A percentile compares a stretch with the other conserved stretches of the same genome.
phyloP scores from a whole-genome alignment of 768 basidiomycete species.

The Lentinula detonsa region DNA sequence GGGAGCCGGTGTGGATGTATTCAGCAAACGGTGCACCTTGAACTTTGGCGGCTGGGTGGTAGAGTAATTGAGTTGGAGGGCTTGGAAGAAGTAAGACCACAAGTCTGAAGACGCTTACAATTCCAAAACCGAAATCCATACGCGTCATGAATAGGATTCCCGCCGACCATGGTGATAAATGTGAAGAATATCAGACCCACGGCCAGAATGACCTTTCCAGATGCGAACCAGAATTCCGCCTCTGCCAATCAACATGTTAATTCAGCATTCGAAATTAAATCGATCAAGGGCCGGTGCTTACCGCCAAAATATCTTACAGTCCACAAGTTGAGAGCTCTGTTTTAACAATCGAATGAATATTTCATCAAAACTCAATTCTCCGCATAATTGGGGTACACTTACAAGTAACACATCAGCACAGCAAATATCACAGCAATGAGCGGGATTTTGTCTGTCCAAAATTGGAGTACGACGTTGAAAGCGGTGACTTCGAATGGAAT shows the following conservation, averaged over 20 bases:
- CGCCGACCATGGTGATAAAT: slow-evolving; percentile 56
- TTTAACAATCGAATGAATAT: neutral
- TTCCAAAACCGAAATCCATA: slow-evolving; percentile 54
- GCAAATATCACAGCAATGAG: slow-evolving; percentile 37
- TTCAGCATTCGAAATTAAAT: neutral
- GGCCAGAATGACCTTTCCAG: slow-evolving; percentile 44
- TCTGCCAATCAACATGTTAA: slow-evolving; percentile 20
- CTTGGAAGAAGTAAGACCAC: neutral
- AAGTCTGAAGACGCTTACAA: slow-evolving; percentile 22
- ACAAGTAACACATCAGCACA: slow-evolving; percentile 38
- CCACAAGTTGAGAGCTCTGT: slow-evolving; percentile 36
- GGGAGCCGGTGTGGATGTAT: slow-evolving; percentile 44
- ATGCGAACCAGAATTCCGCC: slow-evolving; percentile 50
- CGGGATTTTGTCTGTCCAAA: slow-evolving; percentile 49
- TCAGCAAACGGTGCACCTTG: slow-evolving; percentile 50
- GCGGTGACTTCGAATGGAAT: slow-evolving; percentile 49
- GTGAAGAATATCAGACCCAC: slow-evolving; percentile 46
- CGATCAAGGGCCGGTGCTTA: slow-evolving; percentile 12
- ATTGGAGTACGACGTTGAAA: slow-evolving; percentile 45
- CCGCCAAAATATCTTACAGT: slow-evolving; percentile 47
- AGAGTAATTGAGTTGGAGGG: neutral
- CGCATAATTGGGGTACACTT: slow-evolving; percentile 6
- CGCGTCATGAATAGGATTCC: slow-evolving; percentile 46
- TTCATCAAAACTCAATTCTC: too few species aligned
- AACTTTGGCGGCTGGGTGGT: slow-evolving; percentile 31